Base-by-base conservation (phyloP, 2,329 filamentous ascomycete species). In the Colletotrichum magnum region DNA sequence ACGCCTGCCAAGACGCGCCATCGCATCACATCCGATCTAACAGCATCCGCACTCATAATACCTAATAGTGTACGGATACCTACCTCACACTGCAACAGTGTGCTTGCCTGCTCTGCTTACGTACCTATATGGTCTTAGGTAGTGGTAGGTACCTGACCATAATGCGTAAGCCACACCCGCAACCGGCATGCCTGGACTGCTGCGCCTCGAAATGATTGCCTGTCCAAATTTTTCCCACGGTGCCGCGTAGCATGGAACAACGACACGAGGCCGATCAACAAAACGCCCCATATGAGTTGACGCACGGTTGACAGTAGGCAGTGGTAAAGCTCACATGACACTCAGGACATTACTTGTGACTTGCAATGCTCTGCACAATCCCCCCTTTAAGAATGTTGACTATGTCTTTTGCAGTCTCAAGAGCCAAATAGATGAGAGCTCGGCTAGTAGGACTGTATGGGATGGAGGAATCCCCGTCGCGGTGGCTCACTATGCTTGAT, bases 1-100 rank as follows among this genome's bases (percentile, higher is more conserved):
- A 57, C 16, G 26, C 57, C 41, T 67, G 62, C 67, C 67, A 69
- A 69, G 67, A 67, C 41, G 36, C 51, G 61, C 62, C 56, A 56
- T 56, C 52, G 63, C 36, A 36, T 36, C 57, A 52, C 56, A 24
- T 67, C 18, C n/a, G 43, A 67, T 47, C 63, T 61, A 66, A 58
- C 15, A 57, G 41, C 43, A 52, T 39, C 21, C 32, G 39, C 21
- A 51, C 36, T 52, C 16, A 47, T 18, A 9, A 6, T n/a, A 16
- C 21, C 21, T n/a, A 16, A 18, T 47, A 24, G 21, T 24, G 21
- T 24, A 24, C 21, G 21, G 21, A 24, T 24, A 24, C 21, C 21
- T 24, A 24, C 21, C 21, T 24, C 21, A 24, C 21, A 24, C 21
- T 24, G 21, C 21, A 24, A 24, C 21, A 24, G 21, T 24, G 21